phyloP scores from a whole-genome alignment of 176 grass and related monocot species.

The Pontederia paniculata region DNA sequence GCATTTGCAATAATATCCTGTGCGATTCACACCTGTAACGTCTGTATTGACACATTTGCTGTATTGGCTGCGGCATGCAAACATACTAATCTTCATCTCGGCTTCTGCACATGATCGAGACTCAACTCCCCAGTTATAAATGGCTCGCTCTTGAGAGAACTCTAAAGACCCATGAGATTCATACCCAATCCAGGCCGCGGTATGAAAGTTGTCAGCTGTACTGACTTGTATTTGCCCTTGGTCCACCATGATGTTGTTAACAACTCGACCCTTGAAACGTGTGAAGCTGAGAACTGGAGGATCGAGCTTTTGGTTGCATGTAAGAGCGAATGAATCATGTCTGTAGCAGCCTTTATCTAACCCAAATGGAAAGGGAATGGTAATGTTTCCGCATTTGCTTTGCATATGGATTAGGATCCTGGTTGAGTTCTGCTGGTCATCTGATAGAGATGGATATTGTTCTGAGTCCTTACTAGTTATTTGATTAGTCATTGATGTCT shows the following conservation, averaged over 20 bases:
- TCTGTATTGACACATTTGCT: neutral
- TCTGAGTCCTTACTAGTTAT: too few species aligned
- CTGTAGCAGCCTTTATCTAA: neutral
- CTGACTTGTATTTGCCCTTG: neutral
- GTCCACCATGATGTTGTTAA: neutral
- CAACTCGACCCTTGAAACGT: too few species aligned
- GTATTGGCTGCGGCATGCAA: neutral
- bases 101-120: neutral
- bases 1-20: too few species aligned
- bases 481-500: too few species aligned
- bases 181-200: too few species aligned
- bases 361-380: neutral
- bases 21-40: neutral
- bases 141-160: neutral
- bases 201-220: neutral
- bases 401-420: too few species aligned
- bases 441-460: too few species aligned
- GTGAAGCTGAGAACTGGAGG: neutral
- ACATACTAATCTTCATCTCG: neutral
- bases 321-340: neutral
- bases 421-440: too few species aligned
- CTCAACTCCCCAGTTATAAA: neutral
- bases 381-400: neutral
- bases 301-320: neutral
- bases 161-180: too few species aligned